Base-by-base conservation (phyloP, 106 monocot genomes). In the Chionographis japonica region DNA sequence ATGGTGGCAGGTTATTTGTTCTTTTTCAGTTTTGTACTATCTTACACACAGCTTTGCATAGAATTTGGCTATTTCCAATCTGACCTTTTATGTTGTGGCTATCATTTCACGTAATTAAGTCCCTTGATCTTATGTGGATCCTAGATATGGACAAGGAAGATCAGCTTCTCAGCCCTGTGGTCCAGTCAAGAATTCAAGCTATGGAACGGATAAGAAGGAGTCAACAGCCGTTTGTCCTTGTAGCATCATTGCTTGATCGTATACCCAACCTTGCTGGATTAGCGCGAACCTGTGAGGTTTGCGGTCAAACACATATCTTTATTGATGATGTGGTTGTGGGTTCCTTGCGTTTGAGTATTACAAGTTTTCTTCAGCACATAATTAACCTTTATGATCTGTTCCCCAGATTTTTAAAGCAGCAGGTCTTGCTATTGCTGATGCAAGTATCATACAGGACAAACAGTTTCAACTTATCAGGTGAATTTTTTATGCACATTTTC, bases 211-310 rank as follows among this genome's bases (percentile, higher is more conserved):
- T 88, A 37, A 83, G 73, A 73, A 72, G 70, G 75, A 78, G 75
- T 64, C 81, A 84, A 61, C 95, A 95, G 76, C 78, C 86, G 58
- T 68, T 95, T 68, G 82, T 95, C 57, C 72, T 95, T 43, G 88
- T 95, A 16, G 91, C 95, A 56, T 95, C 95, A 35, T 76, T 95
- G 68, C 55, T 95, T 78, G 95, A 95, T 79, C 88, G 95, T 17
- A 86, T 95, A 77, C 95, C 95, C 58, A 95, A 95, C 75, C 86
- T 95, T 79, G 95, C 95, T 66, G 95, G 95, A 58, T 72, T 95
- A 71, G 91, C 88, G 43, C 73, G 95, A 72, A 95, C 95, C 12
- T 95, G 95, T 68, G 95, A 95, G 86, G 95, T 95, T 12, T 71
- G 73, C 55, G 12, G 17, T 43, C 53, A 52, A 69, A 27, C 3